A percentile compares a stretch with the other conserved stretches of the same genome.
Evolutionary conservation across 768 basidiomycete species (phyloP).

Genomic region (Clavulina sp.): DNA sequence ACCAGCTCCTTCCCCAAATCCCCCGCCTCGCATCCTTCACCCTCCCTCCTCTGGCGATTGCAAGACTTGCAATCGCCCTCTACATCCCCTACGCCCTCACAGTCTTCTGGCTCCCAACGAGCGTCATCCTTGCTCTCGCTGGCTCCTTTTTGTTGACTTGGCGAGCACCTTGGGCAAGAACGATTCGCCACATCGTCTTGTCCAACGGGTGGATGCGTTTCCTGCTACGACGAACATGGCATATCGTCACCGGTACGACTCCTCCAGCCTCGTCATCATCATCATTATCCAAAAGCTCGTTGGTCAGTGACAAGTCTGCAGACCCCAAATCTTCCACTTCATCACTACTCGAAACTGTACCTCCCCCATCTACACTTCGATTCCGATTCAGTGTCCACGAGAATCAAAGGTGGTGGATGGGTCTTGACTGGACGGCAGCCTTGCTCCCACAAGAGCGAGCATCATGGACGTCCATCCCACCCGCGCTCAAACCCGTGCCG

Average conservation of each 20-base stretch:
- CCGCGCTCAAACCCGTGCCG: constrained; percentile 37
- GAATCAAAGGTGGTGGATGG: constrained; percentile 97
- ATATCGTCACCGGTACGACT: constrained; percentile 13
- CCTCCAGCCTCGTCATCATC: too few relatives aligned
- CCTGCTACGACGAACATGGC: neutral
- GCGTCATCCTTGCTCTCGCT: constrained; percentile 37
- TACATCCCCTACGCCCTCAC: constrained; percentile 52
- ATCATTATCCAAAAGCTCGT: too few relatives aligned
- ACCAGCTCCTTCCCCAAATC: constrained; percentile 32
- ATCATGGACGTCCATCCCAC: constrained; percentile 49
- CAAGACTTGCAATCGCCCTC: constrained; percentile 38
- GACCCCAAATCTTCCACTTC: constrained; percentile 14
- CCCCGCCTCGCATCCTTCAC: constrained; percentile 17
- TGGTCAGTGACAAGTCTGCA: too few relatives aligned
- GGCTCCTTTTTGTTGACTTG: constrained; percentile 44
- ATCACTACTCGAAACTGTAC: constrained; percentile 5
- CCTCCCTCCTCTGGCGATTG: constrained; percentile 13
- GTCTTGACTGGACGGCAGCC: constrained; percentile 88
- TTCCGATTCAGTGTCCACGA: constrained; percentile 63
- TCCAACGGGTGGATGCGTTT: constrained; percentile 57
- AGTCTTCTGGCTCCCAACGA: constrained; percentile 43
- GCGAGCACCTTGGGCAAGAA: constrained; percentile 48
- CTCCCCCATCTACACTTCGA: constrained; percentile 6
- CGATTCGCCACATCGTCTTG: constrained; percentile 37
- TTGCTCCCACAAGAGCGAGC: constrained; percentile 80